Evolutionary conservation across 2,329 filamentous ascomycete species (phyloP).

Genomic region (Aphanocladium album): DNA sequence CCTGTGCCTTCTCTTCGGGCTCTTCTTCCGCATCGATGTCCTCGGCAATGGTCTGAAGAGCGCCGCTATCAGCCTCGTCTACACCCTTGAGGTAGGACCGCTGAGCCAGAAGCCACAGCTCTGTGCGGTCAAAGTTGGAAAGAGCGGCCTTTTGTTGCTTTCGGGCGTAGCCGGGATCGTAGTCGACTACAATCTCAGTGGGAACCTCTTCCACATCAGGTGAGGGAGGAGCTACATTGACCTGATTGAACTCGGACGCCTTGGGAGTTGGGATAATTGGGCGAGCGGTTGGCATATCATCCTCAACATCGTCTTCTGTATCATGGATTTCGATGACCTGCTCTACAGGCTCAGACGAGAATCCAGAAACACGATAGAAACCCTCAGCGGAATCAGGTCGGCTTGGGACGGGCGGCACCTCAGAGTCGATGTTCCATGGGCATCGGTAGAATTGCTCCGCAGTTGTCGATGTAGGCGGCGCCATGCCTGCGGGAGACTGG

Average conservation of each 20-base stretch:
- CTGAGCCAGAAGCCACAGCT: conserved; percentile 81
- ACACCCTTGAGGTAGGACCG: conserved; percentile 69
- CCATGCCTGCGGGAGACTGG: conserved; percentile 47
- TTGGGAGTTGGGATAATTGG: conserved; percentile 34
- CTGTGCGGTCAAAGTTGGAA: conserved; percentile 77
- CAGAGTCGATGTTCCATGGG: conserved; percentile 60
- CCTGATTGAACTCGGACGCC: conserved; percentile 27
- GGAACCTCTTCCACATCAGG: conserved; percentile 52
- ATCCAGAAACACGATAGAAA: conserved; percentile 34
- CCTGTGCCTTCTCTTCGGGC: conserved; percentile 16
- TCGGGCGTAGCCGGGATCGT: conserved; percentile 68
- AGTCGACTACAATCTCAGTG: conserved; percentile 63
- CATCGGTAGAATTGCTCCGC: conserved; percentile 87
- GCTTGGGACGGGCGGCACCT: conserved; percentile 31
- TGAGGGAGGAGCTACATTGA: conserved; percentile 31
- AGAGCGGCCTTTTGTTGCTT: conserved; percentile 67
- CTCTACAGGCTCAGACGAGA: conserved; percentile 51
- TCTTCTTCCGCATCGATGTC: conserved; percentile 29
- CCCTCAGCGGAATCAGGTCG: conserved; percentile 33
- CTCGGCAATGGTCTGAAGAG: conserved; percentile 34
- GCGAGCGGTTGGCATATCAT: conserved; percentile 64
- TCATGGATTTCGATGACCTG: conserved; percentile 58
- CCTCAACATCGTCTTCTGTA: conserved; percentile 43
- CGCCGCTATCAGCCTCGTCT: conserved; percentile 39
- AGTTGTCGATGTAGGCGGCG: conserved; percentile 77